These are phyloP conservation scores for Beauveria scarabaeidicola DNA, from an alignment of 2,329 filamentous ascomycete species.

Conservation along the genomic window DNA sequence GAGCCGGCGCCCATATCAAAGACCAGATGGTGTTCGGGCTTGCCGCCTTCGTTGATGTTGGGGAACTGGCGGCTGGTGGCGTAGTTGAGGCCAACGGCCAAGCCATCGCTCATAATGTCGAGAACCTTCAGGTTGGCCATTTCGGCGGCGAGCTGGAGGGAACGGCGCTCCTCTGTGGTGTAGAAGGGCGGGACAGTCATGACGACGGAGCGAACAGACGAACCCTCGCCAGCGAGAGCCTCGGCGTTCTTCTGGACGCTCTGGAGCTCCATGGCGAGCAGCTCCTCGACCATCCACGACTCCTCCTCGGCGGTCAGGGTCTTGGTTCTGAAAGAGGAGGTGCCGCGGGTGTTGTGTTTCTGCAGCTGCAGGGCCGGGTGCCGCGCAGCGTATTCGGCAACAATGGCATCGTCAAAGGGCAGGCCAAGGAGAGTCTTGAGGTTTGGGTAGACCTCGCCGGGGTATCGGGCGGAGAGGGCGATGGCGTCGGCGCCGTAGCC, in stretches of 20 bases:
- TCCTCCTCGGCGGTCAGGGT: conserved; percentile 54
- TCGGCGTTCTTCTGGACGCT: conserved; percentile 87
- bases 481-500: conserved; percentile 88
- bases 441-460: conserved; percentile 89
- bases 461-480: conserved; percentile 78
- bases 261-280: conserved; percentile 92
- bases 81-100: conserved; percentile 92
- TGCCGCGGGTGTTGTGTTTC: conserved; percentile 50
- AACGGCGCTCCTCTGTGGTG: conserved; percentile 80
- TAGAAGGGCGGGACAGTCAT: conserved; percentile 88
- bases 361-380: conserved; percentile 73
- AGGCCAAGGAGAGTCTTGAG: conserved; percentile 85
- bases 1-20: conserved; percentile 98
- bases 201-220: conserved; percentile 69
- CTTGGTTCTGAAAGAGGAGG: conserved; percentile 74
- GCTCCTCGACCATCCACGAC: conserved; percentile 75
- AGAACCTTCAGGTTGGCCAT: conserved; percentile 83
- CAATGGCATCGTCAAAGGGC: conserved; percentile 48
- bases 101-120: conserved; percentile 75
- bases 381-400: conserved; percentile 61
- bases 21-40: conserved; percentile 84
- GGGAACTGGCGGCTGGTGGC: conserved; percentile 87
- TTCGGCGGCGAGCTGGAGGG: conserved; percentile 74
- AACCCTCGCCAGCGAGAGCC: conserved; percentile 65
- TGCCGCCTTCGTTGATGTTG: conserved; percentile 69